A percentile compares a stretch with the other conserved stretches of the same genome.
Conservation (phyloP, 23 red algal genomes). For the Gracilaria vermiculophylla region DNA sequence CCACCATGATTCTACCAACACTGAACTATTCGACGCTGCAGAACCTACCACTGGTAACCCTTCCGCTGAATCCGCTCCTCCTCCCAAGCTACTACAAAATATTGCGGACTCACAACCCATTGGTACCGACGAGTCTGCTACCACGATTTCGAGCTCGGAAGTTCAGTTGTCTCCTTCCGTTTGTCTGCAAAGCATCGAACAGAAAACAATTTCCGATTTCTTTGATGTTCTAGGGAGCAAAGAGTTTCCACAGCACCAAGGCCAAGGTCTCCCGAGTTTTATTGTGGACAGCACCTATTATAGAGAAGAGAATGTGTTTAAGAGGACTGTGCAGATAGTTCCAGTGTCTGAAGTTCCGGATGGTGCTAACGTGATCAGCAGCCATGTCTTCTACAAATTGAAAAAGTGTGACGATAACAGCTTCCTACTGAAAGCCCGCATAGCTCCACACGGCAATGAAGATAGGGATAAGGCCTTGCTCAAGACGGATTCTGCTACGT, state of each 20-base stretch:
- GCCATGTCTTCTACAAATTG: slow-evolving; percentile 43
- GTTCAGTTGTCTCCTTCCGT: not conserved
- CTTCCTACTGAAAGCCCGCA: slow-evolving; percentile 24
- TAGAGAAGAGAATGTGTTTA: slow-evolving; percentile 26
- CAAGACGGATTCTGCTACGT: slow-evolving; percentile 36
- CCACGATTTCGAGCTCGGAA: not conserved
- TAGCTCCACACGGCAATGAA: slow-evolving; percentile 49
- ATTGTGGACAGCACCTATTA: slow-evolving; percentile 25
- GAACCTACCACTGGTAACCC: too few relatives aligned
- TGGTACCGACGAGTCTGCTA: not conserved
- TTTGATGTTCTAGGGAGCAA: slow-evolving; percentile 14
- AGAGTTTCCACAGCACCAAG: slow-evolving; percentile 6
- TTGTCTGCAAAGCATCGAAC: not conserved
- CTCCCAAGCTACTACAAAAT: not conserved
- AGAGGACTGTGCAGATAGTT: slow-evolving; percentile 26
- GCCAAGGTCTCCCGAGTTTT: slow-evolving; percentile 5
- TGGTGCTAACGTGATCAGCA: slow-evolving; percentile 39
- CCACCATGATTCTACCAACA: not conserved
- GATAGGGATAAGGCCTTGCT: not conserved
- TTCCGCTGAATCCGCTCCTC: too few relatives aligned
- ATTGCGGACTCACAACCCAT: not conserved
- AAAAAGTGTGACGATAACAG: slow-evolving; percentile 3
- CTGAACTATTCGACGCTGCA: too few relatives aligned
- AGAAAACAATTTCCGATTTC: not conserved
- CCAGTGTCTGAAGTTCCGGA: slow-evolving; percentile 10